Conservation (phyloP, 805 yeast genomes). For the Cyberlindnera americana region DNA sequence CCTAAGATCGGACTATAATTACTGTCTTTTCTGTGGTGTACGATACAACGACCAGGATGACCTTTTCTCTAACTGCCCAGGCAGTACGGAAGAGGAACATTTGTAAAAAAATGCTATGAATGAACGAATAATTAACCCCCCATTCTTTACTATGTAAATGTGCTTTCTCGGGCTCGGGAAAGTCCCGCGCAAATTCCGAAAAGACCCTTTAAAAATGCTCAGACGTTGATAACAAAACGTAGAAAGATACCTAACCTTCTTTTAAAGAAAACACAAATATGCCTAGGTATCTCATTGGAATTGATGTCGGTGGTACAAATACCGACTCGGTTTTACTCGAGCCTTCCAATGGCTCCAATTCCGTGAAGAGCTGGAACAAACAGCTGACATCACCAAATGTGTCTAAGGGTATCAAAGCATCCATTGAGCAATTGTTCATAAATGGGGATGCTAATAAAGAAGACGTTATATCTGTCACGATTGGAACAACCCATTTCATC, state of each 20-base stretch:
- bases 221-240: too few relatives aligned
- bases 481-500: conserved; percentile 51
- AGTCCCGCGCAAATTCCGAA: too few relatives aligned
- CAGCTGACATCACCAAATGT: conserved; percentile 43
- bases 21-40: conserved; percentile 51
- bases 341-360: conserved; percentile 30
- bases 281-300: conserved; percentile 36
- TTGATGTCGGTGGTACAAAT: conserved; percentile 52
- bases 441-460: conserved; percentile 21
- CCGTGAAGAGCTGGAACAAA: conserved; percentile 41
- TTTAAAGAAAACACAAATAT: not conserved
- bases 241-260: too few relatives aligned
- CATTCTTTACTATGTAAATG: too few relatives aligned
- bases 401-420: conserved; percentile 38
- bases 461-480: conserved; percentile 41
- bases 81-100: conserved; percentile 43
- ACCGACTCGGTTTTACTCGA: conserved; percentile 45
- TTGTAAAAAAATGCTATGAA: too few relatives aligned
- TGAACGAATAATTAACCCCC: too few relatives aligned
- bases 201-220: too few relatives aligned
- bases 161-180: too few relatives aligned
- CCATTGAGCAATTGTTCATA: conserved; percentile 34
- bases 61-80: conserved; percentile 46
- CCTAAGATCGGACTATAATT: conserved; percentile 37
- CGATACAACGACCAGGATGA: conserved; percentile 36